Conservation (phyloP, 2,329 filamentous ascomycete species). For the Xylaria sp. region DNA sequence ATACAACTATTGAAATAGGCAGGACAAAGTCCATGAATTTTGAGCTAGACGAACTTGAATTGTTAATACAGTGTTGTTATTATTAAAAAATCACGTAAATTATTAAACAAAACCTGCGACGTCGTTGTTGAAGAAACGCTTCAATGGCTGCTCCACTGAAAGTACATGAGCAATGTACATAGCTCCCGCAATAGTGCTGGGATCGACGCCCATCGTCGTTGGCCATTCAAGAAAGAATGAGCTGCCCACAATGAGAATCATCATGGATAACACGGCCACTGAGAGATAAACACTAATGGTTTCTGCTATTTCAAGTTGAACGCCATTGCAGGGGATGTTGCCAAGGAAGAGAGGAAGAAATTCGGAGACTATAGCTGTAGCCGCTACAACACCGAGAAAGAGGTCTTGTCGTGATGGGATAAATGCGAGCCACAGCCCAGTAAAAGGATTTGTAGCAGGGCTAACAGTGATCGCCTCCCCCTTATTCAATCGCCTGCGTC, state of each 20-base stretch:
- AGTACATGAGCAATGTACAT: constrained; percentile 51
- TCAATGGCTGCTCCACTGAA: constrained; percentile 9
- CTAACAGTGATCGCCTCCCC: constrained; percentile 54
- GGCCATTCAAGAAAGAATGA: constrained; percentile 57
- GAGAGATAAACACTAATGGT: constrained; percentile 54
- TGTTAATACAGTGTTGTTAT: constrained; percentile 2
- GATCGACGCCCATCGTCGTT: constrained; percentile 57
- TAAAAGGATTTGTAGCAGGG: constrained; percentile 57
- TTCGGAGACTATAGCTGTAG: constrained; percentile 58
- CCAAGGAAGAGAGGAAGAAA: constrained; percentile 61
- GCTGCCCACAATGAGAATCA: constrained; percentile 53
- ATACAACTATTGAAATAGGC: constrained; percentile 36
- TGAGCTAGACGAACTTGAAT: neutral
- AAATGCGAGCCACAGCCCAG: constrained; percentile 54
- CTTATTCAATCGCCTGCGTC: constrained; percentile 49
- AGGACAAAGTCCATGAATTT: neutral
- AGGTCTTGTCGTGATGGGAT: constrained; percentile 47
- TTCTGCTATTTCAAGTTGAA: constrained; percentile 53
- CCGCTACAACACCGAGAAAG: constrained; percentile 54
- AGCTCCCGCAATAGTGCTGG: constrained; percentile 57
- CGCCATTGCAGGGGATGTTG: constrained; percentile 59
- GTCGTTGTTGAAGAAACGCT: constrained; percentile 17
- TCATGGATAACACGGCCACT: constrained; percentile 53
- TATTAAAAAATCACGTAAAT: neutral
- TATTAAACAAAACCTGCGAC: constrained; percentile 14